A percentile compares a stretch with the other conserved stretches of the same genome.
These are phyloP conservation scores for Aphanomyces astaci DNA, from an alignment of 352 stramenopile genomes.

Conservation along the genomic window DNA sequence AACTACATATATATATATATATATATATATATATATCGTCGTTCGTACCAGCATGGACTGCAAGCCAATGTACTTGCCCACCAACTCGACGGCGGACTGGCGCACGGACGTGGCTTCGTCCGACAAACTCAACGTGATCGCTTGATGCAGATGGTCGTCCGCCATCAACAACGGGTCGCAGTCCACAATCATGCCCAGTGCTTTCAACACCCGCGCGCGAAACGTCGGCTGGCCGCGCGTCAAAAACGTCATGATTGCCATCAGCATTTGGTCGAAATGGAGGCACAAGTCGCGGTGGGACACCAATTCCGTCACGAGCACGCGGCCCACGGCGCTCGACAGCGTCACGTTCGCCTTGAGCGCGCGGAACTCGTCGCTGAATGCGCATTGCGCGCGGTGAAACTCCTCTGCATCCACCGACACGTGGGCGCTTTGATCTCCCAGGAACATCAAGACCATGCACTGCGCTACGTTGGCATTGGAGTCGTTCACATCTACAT, in stretches of 20 bases:
- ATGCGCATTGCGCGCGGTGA: conserved; percentile 28
- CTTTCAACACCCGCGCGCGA: conserved; percentile 69
- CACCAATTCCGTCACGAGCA: conserved; percentile 39
- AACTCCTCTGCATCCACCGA: conserved; percentile 44
- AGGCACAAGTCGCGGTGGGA: conserved; percentile 55
- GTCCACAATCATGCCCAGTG: conserved; percentile 63
- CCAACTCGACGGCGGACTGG: conserved; percentile 76
- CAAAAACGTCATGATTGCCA: conserved; percentile 68
- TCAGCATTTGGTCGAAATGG: conserved; percentile 58
- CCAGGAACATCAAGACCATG: conserved; percentile 9
- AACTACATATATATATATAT: too few relatives aligned
- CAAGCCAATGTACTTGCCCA: conserved; percentile 69
- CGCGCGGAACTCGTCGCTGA: conserved; percentile 41
- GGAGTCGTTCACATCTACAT: conserved; percentile 20
- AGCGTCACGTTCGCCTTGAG: not conserved
- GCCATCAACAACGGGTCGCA: conserved; percentile 81
- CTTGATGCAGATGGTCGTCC: conserved; percentile 41
- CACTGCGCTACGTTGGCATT: not conserved
- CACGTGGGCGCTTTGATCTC: conserved; percentile 7
- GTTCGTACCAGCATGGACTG: conserved; percentile 61
- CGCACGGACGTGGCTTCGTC: conserved; percentile 75
- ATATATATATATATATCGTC: not conserved
- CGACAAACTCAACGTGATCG: conserved; percentile 59
- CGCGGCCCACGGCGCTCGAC: conserved; percentile 22
- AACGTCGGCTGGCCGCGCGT: conserved; percentile 62